Base-by-base conservation (phyloP, 129 eudicot species). In the Smallanthus sonchifolius region DNA sequence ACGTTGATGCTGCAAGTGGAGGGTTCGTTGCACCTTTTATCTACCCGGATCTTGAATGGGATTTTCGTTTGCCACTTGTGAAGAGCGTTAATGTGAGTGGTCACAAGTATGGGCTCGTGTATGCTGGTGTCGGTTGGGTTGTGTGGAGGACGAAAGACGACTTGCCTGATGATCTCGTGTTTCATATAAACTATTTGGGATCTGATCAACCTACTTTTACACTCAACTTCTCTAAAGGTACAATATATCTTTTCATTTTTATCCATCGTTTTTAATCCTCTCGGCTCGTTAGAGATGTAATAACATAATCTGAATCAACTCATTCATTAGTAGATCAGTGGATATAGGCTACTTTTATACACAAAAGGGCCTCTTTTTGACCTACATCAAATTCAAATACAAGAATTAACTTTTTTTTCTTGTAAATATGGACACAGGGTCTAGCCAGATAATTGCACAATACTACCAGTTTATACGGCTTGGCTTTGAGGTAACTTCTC, bases 1-100 rank as follows among this genome's bases (percentile, higher is more conserved):
- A 91, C 72, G 97, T 91, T 16, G 97, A 91, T 87, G 97, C 97
- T 62, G 95, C 97, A 4, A 91, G 97, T 61, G 97, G 95, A 78
- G 97, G 97, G 39, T 91, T 91, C 40, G 76, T 91, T 35, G 97
- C 97, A 2, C 97, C 97, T 0, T 91, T 91, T 70, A 24, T 88
- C 52, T 91, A 82, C 75, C 97, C 95, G 0, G 85, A 86, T 38
- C 86, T 91, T 15, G 84, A 82, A 70, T 91, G 97, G 95, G 97
- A 91, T 74, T 91, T 91, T 65, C 86, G 90, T 55, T 80, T 91
- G 77, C 86, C 92, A 2, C 82, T 91, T 14, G 95, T 91, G 71
- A 91, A 84, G 84, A 91, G 97, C 67, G 88, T 91, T 61, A 91
- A 91, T 79, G 97, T 86, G 19, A 90, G 96, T 45, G 96, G 96